Conservation (phyloP, 2,329 filamentous ascomycete genomes). For the Hypoxylon sp. region DNA sequence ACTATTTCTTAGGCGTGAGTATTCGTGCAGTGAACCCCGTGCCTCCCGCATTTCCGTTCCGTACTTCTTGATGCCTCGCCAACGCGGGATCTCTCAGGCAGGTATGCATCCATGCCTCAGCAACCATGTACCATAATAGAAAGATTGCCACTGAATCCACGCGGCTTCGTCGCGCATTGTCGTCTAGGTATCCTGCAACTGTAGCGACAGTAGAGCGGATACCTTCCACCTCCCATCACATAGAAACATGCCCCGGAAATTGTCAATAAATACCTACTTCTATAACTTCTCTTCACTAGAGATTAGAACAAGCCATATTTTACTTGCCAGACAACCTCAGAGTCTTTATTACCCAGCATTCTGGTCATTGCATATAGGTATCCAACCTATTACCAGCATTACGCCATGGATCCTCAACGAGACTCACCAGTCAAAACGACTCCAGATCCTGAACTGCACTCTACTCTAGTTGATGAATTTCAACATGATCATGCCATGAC, state of each 20-base stretch:
- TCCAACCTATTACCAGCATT: neutral
- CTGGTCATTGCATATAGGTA: neutral
- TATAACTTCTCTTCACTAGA: neutral
- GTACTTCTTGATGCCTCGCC: neutral
- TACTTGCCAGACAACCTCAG: neutral
- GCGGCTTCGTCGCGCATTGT: neutral
- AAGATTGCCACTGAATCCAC: neutral
- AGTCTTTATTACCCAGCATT: neutral
- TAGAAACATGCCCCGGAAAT: neutral
- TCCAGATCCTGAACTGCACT: neutral
- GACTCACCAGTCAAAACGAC: neutral
- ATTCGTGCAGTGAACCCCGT: neutral
- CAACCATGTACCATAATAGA: neutral
- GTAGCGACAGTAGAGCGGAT: neutral
- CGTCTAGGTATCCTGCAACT: neutral
- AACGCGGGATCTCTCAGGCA: neutral
- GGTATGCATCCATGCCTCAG: neutral
- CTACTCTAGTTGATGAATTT: neutral
- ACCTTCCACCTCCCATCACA: neutral
- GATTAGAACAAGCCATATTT: neutral
- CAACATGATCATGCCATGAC: neutral
- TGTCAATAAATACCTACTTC: neutral
- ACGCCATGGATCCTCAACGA: conserved; percentile 12
- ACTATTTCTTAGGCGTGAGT: neutral
- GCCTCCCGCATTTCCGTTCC: neutral